Evolutionary conservation across 768 basidiomycete genomes (phyloP).

Genomic region (Grammothele lineata): DNA sequence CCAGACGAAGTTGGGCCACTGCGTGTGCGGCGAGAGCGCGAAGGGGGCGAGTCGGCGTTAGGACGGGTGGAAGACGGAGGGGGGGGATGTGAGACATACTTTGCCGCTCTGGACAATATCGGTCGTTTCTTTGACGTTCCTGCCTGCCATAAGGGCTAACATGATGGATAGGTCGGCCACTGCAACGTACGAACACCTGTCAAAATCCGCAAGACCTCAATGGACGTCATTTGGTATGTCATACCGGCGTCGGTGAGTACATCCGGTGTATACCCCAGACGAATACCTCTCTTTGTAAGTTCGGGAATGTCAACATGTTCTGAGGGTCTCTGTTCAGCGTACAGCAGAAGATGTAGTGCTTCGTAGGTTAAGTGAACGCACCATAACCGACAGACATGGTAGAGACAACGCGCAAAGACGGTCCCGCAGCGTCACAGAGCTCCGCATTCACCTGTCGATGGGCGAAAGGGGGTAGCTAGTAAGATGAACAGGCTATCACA

Average conservation of each 20-base stretch:
- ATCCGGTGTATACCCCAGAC: constrained; percentile 89
- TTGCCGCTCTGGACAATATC: constrained; percentile 64
- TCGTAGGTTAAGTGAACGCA: no score
- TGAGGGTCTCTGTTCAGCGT: constrained; percentile 25
- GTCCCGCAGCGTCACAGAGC: constrained; percentile 73
- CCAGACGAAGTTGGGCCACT: constrained; percentile 85
- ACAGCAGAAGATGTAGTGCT: no score
- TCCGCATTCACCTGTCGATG: constrained; percentile 62
- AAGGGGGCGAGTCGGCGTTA: background rate
- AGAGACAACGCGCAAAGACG: constrained; percentile 74
- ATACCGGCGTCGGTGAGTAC: constrained; percentile 88
- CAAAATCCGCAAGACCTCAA: background rate
- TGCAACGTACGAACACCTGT: constrained; percentile 30
- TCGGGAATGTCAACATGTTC: constrained; percentile 77
- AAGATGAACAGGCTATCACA: constrained; percentile 2
- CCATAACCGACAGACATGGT: constrained; percentile 93
- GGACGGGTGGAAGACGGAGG: background rate
- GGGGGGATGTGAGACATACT: constrained; percentile 43
- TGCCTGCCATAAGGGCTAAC: constrained; percentile 89
- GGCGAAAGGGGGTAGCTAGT: no score
- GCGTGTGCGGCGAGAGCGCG: background rate
- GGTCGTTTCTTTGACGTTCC: constrained; percentile 67
- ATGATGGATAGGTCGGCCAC: constrained; percentile 90
- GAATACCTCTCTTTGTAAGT: constrained; percentile 56
- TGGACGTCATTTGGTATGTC: background rate